Evolutionary conservation across 2,329 filamentous ascomycete species (phyloP).

Genomic region (Tolypocladium nubicola): DNA sequence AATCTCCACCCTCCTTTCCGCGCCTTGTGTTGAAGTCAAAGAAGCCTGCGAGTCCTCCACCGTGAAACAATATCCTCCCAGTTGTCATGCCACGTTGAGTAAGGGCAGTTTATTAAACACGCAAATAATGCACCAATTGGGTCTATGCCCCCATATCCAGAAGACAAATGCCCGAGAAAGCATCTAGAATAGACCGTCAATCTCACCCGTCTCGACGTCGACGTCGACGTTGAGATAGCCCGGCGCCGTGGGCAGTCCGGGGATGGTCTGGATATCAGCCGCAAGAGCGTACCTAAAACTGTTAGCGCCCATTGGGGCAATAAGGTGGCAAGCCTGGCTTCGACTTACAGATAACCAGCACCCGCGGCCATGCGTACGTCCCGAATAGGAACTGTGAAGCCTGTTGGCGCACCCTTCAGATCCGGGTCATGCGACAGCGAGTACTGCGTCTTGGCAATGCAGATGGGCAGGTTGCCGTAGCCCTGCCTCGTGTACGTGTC

Average conservation of each 20-base stretch:
- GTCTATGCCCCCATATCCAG: neutral
- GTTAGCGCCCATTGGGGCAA: constrained; percentile 18
- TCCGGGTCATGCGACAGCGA: constrained; percentile 86
- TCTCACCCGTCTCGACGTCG: constrained; percentile 72
- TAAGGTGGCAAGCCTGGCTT: neutral
- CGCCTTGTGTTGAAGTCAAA: constrained; percentile 12
- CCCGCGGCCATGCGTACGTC: constrained; percentile 92
- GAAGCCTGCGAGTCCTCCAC: neutral
- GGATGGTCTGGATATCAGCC: constrained; percentile 97
- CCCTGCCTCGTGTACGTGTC: constrained; percentile 90
- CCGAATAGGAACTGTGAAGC: constrained; percentile 88
- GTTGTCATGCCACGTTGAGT: neutral
- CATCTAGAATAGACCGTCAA: constrained; percentile 75
- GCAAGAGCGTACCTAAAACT: constrained; percentile 69
- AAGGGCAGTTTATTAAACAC: neutral
- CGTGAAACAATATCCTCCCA: neutral
- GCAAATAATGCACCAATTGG: neutral
- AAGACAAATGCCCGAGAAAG: neutral
- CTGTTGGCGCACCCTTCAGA: constrained; percentile 87
- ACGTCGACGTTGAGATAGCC: constrained; percentile 92
- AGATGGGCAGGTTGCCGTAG: constrained; percentile 87
- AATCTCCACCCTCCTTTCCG: neutral
- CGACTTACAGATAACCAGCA: constrained; percentile 73
- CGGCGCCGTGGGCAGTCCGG: constrained; percentile 85
- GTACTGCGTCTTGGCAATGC: constrained; percentile 97